phyloP scores from a whole-genome alignment of 2,329 filamentous ascomycete species.

The Rosellinia necatrix region DNA sequence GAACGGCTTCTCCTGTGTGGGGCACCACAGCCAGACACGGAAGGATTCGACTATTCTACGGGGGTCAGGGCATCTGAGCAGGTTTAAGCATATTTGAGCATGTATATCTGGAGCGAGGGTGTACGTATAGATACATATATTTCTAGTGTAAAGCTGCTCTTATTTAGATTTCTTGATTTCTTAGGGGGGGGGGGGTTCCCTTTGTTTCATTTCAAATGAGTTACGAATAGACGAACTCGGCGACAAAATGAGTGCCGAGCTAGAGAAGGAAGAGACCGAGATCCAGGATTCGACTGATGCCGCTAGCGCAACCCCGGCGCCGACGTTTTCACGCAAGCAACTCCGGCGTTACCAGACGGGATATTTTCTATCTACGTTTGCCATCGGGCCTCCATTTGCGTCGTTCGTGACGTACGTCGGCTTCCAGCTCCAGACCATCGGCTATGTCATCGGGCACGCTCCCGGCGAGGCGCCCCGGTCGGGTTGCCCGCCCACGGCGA shows the following conservation, averaged over 20 bases:
- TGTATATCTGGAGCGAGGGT: too few species aligned
- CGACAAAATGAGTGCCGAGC: background rate
- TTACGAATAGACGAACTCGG: background rate
- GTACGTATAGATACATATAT: too few species aligned
- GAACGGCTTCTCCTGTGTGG: background rate
- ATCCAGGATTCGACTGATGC: background rate
- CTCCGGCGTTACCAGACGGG: conserved; percentile 8
- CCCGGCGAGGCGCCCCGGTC: background rate
- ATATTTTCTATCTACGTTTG: conserved; percentile 14
- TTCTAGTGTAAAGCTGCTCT: background rate
- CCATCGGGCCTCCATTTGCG: conserved; percentile 10
- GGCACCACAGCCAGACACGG: too few species aligned
- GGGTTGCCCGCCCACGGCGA: conserved; percentile 6
- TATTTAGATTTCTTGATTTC: too few species aligned
- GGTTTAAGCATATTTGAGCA: conserved; percentile 11
- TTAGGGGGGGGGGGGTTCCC: too few species aligned
- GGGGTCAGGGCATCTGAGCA: background rate
- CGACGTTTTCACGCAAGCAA: background rate
- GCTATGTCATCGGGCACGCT: conserved; percentile 4
- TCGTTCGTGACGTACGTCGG: conserved; percentile 10
- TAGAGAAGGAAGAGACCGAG: background rate
- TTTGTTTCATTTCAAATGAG: background rate
- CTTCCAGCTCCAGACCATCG: conserved; percentile 14
- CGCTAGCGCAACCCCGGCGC: background rate
- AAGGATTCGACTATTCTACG: background rate